Percentiles rank a stretch among this genome's conserved stretches.
Conservation (phyloP, 306 rosid species). For the Inga laurina region DNA sequence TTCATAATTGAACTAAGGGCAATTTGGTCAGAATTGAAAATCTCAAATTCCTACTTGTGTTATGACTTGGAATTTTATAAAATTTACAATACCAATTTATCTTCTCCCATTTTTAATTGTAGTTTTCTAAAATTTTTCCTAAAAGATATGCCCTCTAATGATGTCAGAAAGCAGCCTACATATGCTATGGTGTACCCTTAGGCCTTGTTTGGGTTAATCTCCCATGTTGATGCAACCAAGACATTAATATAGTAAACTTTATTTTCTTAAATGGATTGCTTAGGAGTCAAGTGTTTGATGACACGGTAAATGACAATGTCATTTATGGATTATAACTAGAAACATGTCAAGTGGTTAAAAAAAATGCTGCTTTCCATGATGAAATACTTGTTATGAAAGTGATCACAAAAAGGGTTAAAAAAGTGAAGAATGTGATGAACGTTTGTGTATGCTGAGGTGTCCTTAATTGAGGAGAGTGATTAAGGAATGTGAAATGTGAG, state of each 20-base stretch:
- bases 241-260: neutral
- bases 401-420: neutral
- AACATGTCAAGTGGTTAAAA: neutral
- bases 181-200: too few species aligned
- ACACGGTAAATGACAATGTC: neutral
- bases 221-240: too few species aligned
- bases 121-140: too few species aligned
- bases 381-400: neutral
- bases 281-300: neutral
- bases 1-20: too few species aligned
- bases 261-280: neutral
- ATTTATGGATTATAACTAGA: neutral
- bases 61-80: too few species aligned
- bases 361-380: neutral
- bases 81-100: too few species aligned
- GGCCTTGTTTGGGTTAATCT: too few species aligned
- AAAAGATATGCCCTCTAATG: too few species aligned
- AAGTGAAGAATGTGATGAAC: neutral
- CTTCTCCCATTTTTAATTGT: too few species aligned
- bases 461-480: neutral
- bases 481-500: neutral
- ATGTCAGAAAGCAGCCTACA: too few species aligned
- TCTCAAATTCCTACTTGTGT: too few species aligned
- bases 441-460: neutral
- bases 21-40: too few species aligned